Conservation (phyloP, 1,284 basidiomycete genomes). For the Peniophora sp. region DNA sequence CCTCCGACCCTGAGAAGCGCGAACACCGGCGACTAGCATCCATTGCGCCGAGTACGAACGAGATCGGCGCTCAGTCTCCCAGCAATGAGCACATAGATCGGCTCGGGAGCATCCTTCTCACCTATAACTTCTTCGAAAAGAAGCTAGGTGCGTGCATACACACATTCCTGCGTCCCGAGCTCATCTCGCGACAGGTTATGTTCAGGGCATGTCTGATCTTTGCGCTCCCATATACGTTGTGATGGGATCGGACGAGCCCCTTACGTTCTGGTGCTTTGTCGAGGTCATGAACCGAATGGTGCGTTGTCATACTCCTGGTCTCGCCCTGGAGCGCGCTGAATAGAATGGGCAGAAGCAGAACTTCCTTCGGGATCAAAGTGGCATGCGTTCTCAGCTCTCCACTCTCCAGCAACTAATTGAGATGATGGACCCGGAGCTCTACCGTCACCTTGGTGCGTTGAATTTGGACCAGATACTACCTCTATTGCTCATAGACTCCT, state of each 20-base stretch:
- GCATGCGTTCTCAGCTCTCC: slow-evolving; percentile 92
- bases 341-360: slow-evolving; percentile 83
- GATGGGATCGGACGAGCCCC: slow-evolving; percentile 80
- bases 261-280: slow-evolving; percentile 95
- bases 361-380: slow-evolving; percentile 93
- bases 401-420: slow-evolving; percentile 86
- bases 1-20: slow-evolving; percentile 45
- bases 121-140: slow-evolving; percentile 88
- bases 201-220: slow-evolving; percentile 97
- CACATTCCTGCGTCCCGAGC: slow-evolving; percentile 16
- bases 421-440: slow-evolving; percentile 92
- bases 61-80: slow-evolving; percentile 77
- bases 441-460: slow-evolving; percentile 70
- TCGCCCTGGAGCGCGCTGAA: no score
- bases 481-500: not conserved
- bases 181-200: slow-evolving; percentile 53
- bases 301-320: slow-evolving; percentile 18
- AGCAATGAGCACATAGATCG: slow-evolving; percentile 83
- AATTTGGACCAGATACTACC: slow-evolving; percentile 5
- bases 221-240: slow-evolving; percentile 92
- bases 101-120: slow-evolving; percentile 77
- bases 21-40: slow-evolving; percentile 45
- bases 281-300: slow-evolving; percentile 95
- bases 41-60: slow-evolving; percentile 61
- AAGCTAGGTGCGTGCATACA: slow-evolving; percentile 82